Evolutionary conservation across 2,329 filamentous ascomycete species (phyloP).

Genomic region (Phyllosticta paracitricarpa): DNA sequence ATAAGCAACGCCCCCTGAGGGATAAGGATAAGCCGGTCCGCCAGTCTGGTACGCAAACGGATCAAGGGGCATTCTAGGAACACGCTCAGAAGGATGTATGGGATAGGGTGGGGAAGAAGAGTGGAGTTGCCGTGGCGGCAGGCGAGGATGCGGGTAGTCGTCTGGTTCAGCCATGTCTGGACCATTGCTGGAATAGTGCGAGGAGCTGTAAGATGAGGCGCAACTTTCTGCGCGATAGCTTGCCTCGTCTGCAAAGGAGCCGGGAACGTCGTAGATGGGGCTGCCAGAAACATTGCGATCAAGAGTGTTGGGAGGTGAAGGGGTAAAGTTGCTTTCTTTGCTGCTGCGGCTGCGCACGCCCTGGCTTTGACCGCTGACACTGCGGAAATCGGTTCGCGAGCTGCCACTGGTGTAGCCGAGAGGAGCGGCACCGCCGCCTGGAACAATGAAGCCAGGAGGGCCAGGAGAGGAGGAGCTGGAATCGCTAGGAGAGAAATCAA

Average conservation of each 20-base stretch:
- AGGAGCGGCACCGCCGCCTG: conserved; percentile 36
- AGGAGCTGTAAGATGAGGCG: conserved; percentile 16
- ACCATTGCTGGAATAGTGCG: conserved; percentile 11
- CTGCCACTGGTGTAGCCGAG: conserved; percentile 20
- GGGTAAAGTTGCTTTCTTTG: neutral
- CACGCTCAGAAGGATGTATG: conserved; percentile 17
- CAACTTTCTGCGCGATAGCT: conserved; percentile 17
- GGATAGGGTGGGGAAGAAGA: conserved; percentile 21
- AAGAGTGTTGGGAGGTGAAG: neutral
- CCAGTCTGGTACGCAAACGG: conserved; percentile 3
- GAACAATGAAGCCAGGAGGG: conserved; percentile 38
- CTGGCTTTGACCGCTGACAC: conserved; percentile 15
- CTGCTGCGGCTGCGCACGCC: neutral
- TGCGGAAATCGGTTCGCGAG: conserved; percentile 35
- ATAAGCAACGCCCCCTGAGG: conserved; percentile 19
- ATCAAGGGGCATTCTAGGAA: conserved; percentile 9
- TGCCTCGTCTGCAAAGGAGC: conserved; percentile 20
- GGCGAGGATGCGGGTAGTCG: conserved; percentile 14
- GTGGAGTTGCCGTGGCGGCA: conserved; percentile 17
- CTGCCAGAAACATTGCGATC: conserved; percentile 23
- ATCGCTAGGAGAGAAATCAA: conserved; percentile 15
- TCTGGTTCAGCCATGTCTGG: conserved; percentile 14
- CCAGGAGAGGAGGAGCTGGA: conserved; percentile 15
- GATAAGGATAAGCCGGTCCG: neutral
- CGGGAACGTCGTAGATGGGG: conserved; percentile 26